Evolutionary conservation across 441 rosid species (phyloP).

Genomic region (Populus trichocarpa): DNA sequence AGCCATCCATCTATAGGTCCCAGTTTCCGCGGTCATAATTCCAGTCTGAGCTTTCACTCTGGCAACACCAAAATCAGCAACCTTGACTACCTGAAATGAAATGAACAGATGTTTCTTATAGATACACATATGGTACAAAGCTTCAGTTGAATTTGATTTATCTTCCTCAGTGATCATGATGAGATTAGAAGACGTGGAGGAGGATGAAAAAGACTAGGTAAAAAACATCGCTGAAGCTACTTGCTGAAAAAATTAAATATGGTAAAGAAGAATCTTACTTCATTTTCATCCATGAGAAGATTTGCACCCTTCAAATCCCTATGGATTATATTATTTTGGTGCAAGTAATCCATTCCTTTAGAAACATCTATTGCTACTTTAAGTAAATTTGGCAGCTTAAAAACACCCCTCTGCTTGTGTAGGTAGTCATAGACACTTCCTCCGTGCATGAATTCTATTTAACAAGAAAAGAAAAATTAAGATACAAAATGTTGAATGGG

Average conservation of each 20-base stretch:
- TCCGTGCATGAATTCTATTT: conserved; percentile 70
- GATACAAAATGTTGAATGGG: neutral
- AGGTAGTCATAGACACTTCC: conserved; percentile 92
- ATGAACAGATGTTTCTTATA: neutral
- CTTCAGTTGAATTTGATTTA: neutral
- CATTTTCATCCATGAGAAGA: conserved; percentile 99
- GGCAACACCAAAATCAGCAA: conserved; percentile 98
- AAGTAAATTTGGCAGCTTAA: conserved; percentile 69
- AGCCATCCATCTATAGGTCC: conserved; percentile 99
- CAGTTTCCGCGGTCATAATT: conserved; percentile 98
- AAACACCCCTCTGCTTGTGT: conserved; percentile 79
- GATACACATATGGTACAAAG: neutral
- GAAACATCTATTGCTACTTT: too few species aligned
- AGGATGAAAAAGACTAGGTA: neutral
- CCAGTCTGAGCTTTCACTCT: conserved; percentile 92
- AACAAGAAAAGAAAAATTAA: conserved; percentile 12
- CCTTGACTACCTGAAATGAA: conserved; percentile 71
- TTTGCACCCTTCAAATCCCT: conserved; percentile 94
- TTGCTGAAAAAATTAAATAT: neutral
- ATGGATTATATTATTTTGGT: too few species aligned
- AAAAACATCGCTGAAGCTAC: neutral
- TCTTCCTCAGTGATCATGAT: neutral
- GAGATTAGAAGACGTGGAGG: neutral
- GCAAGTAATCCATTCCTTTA: too few species aligned
- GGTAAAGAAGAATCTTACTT: conserved; percentile 44